Base-by-base conservation (phyloP, 768 basidiomycete genomes). In the Leccinellum luteum region DNA sequence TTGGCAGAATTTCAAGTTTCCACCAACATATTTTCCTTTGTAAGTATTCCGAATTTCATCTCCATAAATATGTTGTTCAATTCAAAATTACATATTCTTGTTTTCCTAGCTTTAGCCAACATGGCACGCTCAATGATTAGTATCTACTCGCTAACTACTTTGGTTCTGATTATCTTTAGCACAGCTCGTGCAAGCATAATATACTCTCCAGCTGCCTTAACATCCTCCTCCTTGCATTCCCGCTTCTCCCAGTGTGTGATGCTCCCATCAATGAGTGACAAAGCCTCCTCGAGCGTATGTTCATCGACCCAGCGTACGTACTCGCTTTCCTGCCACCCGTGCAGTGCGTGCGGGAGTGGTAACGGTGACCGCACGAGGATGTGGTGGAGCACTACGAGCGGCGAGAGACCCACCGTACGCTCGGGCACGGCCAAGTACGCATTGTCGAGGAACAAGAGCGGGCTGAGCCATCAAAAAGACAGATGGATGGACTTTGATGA, bases 291-390 rank as follows among this genome's bases (percentile, higher is more conserved):
- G 58, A 87, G 85, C 2, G 85, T 78, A 66, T 98, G 97, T 69
- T 97, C 95, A 58, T 92, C 89, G 13, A 98, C 80, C 94, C 95
- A 99, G 45, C 92, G 84, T 50, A 97, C 91, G 71, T 99, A 99
- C 76, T 98, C 97, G 4, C 89, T 82, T 68, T 98, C 94, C 56
- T 91, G 89, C 96, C 97, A 98, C 0, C 90, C 89, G 67, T 98
- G 94, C 55, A 94, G 72, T 50, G 83, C 81, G 69, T 99, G 93
- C 10, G 97, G 96, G 38, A 98, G 79, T 6, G 89, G 83, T 54
- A 92, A 79, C 1, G 90, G 87, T 2, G 92, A 92, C 10, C 92
- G 86, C 25, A 98, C 94, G 32, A 97, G 79, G 64, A 97, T 89
- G 62, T 97, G 89, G 67, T 98, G 95, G 15, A 98, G 76, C 15